Evolutionary conservation across 108 stramenopile genomes (phyloP).

Genomic region (Epithemia pelagica): DNA sequence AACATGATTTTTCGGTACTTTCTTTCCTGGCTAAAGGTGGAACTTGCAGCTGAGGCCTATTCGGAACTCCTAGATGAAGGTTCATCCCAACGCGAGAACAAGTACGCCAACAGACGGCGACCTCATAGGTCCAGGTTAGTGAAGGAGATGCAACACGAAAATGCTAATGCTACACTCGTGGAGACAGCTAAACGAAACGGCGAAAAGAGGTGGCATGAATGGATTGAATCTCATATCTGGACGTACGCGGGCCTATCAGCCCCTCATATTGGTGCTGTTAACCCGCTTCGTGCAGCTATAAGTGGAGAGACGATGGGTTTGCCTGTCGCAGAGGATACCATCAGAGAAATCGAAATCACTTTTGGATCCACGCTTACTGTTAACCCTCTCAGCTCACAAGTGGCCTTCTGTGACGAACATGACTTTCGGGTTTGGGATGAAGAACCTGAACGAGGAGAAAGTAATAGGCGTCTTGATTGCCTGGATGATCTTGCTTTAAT

Average conservation of each 20-base stretch:
- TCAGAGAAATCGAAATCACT: conserved; percentile 66
- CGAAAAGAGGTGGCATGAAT: conserved; percentile 65
- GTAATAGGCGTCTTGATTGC: conserved; percentile 32
- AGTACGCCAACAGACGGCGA: conserved; percentile 14
- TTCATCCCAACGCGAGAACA: neutral
- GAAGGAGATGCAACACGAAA: conserved; percentile 22
- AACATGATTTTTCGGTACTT: conserved; percentile 82
- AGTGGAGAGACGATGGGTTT: conserved; percentile 88
- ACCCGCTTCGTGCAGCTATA: conserved; percentile 76
- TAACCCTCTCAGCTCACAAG: conserved; percentile 67
- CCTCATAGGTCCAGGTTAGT: neutral
- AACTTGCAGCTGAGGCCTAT: conserved; percentile 72
- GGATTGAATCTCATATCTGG: conserved; percentile 75
- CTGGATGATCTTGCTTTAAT: conserved; percentile 64
- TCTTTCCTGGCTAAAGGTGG: conserved; percentile 65
- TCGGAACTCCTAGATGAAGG: conserved; percentile 6
- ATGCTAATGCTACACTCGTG: conserved; percentile 42
- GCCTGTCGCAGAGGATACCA: conserved; percentile 68
- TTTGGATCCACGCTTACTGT: conserved; percentile 78
- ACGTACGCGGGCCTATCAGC: conserved; percentile 76
- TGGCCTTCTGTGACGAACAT: conserved; percentile 50
- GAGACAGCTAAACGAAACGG: conserved; percentile 72
- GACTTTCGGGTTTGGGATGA: conserved; percentile 28
- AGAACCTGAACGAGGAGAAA: conserved; percentile 15
- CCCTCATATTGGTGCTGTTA: conserved; percentile 74